A percentile compares a stretch with the other conserved stretches of the same genome.
These are phyloP conservation scores for Neurospora sp. DNA, from an alignment of 495 filamentous ascomycete genomes.

Conservation along the genomic window DNA sequence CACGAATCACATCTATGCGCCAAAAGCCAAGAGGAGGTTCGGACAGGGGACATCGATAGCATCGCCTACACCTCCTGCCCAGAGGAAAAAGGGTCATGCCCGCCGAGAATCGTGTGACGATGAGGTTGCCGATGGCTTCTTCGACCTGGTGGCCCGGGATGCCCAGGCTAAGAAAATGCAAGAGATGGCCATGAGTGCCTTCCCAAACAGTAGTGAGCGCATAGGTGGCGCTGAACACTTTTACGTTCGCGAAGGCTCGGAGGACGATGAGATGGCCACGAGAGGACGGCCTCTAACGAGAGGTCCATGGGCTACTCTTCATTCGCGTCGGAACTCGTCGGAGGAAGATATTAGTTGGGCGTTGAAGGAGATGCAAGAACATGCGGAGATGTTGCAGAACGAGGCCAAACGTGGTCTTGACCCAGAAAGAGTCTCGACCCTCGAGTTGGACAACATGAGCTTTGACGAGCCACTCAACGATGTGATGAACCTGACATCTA, in stretches of 20 bases:
- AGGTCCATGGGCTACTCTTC: slow-evolving; percentile 24
- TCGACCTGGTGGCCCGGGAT: slow-evolving; percentile 64
- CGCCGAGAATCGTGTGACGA: slow-evolving; percentile 57
- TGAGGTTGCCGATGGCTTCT: slow-evolving; percentile 60
- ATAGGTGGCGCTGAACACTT: slow-evolving; percentile 45
- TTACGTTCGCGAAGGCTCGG: slow-evolving; percentile 42
- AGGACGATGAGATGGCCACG: slow-evolving; percentile 26
- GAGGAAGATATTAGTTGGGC: slow-evolving; percentile 40
- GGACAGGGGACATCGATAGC: slow-evolving; percentile 17
- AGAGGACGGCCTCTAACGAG: slow-evolving; percentile 22
- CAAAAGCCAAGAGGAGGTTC: slow-evolving; percentile 27
- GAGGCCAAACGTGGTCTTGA: neutral
- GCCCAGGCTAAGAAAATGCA: slow-evolving; percentile 55
- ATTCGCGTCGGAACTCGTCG: slow-evolving; percentile 33
- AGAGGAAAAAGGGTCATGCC: slow-evolving; percentile 16
- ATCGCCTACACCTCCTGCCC: neutral
- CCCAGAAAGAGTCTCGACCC: slow-evolving; percentile 20
- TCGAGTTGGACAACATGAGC: slow-evolving; percentile 34
- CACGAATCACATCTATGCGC: slow-evolving; percentile 47
- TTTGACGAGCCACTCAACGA: slow-evolving; percentile 33
- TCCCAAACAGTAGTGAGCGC: slow-evolving; percentile 35
- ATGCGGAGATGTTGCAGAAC: slow-evolving; percentile 25
- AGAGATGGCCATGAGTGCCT: slow-evolving; percentile 38
- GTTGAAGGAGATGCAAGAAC: slow-evolving; percentile 42
- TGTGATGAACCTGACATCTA: slow-evolving; percentile 29